Conservation (phyloP, 1,139 yeast genomes). For the Chernovozyma sophiae-reginae region DNA sequence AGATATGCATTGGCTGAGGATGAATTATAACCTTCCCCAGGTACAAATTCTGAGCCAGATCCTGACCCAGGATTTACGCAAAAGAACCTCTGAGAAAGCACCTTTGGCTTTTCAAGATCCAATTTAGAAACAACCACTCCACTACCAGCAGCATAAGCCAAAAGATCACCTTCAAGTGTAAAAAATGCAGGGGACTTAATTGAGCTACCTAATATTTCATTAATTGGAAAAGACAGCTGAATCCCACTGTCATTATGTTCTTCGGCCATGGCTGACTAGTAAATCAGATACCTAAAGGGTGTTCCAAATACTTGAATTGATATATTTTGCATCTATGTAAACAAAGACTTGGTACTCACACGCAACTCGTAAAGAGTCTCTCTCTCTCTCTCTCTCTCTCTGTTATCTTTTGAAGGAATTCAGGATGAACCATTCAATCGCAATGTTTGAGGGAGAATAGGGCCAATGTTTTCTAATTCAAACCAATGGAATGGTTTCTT, state of each 20-base stretch:
- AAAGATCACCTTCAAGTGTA: constrained; percentile 31
- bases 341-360: no score
- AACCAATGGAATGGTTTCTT: no score
- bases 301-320: no score
- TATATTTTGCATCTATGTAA: no score
- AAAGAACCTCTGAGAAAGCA: constrained; percentile 41
- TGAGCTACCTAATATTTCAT: constrained; percentile 28
- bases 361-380: no score
- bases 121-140: constrained; percentile 55
- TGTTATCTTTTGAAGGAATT: no score
- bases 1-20: constrained; percentile 29
- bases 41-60: background rate
- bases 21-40: background rate
- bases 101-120: constrained; percentile 12
- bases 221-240: constrained; percentile 9
- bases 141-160: constrained; percentile 66
- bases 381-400: no score
- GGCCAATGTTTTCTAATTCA: no score
- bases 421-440: no score
- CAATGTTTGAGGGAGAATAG: no score
- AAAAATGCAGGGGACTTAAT: constrained; percentile 29
- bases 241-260: background rate
- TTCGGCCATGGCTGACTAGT: background rate
- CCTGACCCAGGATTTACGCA: constrained; percentile 37
- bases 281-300: no score